Conservation (phyloP, 371 early-diverging fungal genomes). For the Mortierella sp. region DNA sequence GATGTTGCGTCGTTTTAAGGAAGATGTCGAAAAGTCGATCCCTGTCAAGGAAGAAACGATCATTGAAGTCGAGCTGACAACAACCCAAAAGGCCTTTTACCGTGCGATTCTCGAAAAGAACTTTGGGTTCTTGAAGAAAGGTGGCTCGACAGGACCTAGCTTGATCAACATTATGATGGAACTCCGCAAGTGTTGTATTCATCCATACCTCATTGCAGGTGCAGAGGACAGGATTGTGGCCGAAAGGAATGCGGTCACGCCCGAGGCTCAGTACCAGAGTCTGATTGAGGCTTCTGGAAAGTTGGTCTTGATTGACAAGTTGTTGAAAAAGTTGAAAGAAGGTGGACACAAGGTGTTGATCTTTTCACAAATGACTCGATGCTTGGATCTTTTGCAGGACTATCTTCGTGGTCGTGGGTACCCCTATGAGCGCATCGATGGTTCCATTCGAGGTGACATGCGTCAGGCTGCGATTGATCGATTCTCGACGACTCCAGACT, state of each 20-base stretch:
- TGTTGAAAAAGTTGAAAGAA: conserved; percentile 80
- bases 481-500: conserved; percentile 80
- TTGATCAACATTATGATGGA: conserved; percentile 73
- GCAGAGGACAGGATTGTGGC: conserved; percentile 86
- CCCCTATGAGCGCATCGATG: conserved; percentile 92
- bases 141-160: conserved; percentile 54
- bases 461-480: conserved; percentile 97
- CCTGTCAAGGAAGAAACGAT: conserved; percentile 92
- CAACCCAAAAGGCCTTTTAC: conserved; percentile 88
- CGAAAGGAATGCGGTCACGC: conserved; percentile 66
- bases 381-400: conserved; percentile 91
- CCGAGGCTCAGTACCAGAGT: conserved; percentile 77
- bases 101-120: conserved; percentile 93
- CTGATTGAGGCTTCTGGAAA: conserved; percentile 92
- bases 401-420: conserved; percentile 83
- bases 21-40: conserved; percentile 89
- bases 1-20: conserved; percentile 82
- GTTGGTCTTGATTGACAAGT: conserved; percentile 88
- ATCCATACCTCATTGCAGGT: conserved; percentile 86
- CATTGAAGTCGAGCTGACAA: conserved; percentile 88
- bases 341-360: conserved; percentile 94
- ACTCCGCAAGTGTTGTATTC: conserved; percentile 89
- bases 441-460: conserved; percentile 85
- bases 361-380: conserved; percentile 93
- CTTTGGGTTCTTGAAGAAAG: conserved; percentile 79